Percentiles rank a stretch among this genome's conserved stretches.
These are phyloP conservation scores for Macrophomina tecta DNA, from an alignment of 2,329 filamentous ascomycete species.

Conservation along the genomic window DNA sequence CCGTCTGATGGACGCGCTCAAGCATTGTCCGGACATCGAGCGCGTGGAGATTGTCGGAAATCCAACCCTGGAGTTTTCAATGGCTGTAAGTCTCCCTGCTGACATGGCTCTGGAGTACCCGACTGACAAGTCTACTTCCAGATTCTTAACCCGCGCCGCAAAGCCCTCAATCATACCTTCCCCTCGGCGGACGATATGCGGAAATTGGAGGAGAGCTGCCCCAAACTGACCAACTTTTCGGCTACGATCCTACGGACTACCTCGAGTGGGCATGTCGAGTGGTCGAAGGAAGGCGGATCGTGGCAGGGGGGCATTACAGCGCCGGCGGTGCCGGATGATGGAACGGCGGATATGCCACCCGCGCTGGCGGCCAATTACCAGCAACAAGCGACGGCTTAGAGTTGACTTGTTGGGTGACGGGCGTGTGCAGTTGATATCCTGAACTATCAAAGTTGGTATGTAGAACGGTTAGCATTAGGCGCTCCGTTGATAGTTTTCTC, in stretches of 20 bases:
- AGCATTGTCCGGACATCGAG: conserved; percentile 41
- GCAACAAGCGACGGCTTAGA: conserved; percentile 7
- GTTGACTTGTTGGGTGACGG: not conserved
- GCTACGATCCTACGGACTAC: conserved; percentile 45
- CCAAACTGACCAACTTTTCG: conserved; percentile 45
- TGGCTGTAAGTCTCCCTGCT: conserved; percentile 39
- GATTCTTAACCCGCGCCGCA: conserved; percentile 38
- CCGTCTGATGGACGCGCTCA: conserved; percentile 41
- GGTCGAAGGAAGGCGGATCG: conserved; percentile 37
- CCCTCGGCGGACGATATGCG: conserved; percentile 44
- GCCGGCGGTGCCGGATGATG: conserved; percentile 13
- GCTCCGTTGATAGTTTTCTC: too few relatives aligned
- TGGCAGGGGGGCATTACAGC: conserved; percentile 29
- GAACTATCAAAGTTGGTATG: too few relatives aligned
- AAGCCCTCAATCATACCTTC: conserved; percentile 40
- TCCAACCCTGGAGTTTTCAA: conserved; percentile 45
- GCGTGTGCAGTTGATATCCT: not conserved
- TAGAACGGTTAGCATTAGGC: too few relatives aligned
- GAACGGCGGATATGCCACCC: conserved; percentile 15
- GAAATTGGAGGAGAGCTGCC: conserved; percentile 39
- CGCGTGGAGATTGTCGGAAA: conserved; percentile 49
- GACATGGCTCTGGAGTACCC: not conserved
- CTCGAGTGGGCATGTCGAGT: conserved; percentile 42
- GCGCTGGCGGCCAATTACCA: conserved; percentile 7
- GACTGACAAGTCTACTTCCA: conserved; percentile 15